Evolutionary conservation across 1,284 basidiomycete genomes (phyloP).

Genomic region (Ceratobasidium sp.): DNA sequence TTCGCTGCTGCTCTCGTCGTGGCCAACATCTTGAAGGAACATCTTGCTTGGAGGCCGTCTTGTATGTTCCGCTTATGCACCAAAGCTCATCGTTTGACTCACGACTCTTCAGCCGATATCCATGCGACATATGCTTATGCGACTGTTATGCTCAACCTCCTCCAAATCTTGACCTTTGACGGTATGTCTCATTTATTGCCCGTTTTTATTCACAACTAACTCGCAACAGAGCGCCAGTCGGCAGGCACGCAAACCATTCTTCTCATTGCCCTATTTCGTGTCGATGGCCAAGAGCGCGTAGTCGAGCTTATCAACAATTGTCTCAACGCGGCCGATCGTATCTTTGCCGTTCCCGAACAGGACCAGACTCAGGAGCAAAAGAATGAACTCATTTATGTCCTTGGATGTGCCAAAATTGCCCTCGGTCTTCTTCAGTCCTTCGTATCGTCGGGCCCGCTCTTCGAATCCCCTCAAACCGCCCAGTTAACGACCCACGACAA

Average conservation of each 20-base stretch:
- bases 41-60: slow-evolving; percentile 65
- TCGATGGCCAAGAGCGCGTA: slow-evolving; percentile 76
- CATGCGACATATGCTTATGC: slow-evolving; percentile 68
- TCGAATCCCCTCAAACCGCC: slow-evolving; percentile 85
- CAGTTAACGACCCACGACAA: slow-evolving; percentile 78
- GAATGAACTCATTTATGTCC: slow-evolving; percentile 74
- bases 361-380: slow-evolving; percentile 58
- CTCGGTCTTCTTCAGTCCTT: slow-evolving; percentile 80
- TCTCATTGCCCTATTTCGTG: slow-evolving; percentile 74
- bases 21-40: slow-evolving; percentile 74
- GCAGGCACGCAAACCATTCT: slow-evolving; percentile 70
- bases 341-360: slow-evolving; percentile 52
- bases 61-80: slow-evolving; percentile 52
- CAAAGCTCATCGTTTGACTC: slow-evolving; percentile 32
- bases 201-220: slow-evolving; percentile 31
- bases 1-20: slow-evolving; percentile 70
- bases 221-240: slow-evolving; percentile 61
- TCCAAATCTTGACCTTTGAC: slow-evolving; percentile 80
- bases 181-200: slow-evolving; percentile 57
- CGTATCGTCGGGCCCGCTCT: slow-evolving; percentile 77
- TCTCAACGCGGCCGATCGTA: slow-evolving; percentile 61
- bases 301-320: slow-evolving; percentile 66
- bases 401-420: slow-evolving; percentile 80
- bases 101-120: slow-evolving; percentile 56
- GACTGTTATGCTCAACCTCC: slow-evolving; percentile 78